Base-by-base conservation (phyloP, 2,329 filamentous ascomycete species). In the Phoma herbarum region DNA sequence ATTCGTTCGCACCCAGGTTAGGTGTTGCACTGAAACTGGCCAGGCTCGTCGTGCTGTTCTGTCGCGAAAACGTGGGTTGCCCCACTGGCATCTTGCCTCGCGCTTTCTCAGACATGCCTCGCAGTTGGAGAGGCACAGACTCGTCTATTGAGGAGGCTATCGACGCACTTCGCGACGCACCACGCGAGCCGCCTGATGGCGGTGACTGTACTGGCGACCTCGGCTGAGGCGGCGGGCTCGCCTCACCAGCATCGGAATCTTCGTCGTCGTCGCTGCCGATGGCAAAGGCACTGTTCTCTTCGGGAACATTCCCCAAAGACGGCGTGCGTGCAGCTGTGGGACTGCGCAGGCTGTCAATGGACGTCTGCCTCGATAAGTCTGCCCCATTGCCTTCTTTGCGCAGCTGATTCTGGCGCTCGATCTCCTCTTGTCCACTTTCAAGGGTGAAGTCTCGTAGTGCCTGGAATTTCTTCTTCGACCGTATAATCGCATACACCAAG, bases 21-120 rank as follows among this genome's bases (percentile, higher is more conserved):
- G 86, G 79, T 39, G 84, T 82, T 12, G 88, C 85, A 14, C 39
- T 59, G 69, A 89, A 83, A 67, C 87, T 88, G 57, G 83, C 86
- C 33, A 97, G 82, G 70, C 92, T 97, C 1, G 91, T 91, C 26
- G 89, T 91, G 76, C 93, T 96, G 72, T 95, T 97, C 72, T 97
- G 93, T 18, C 94, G 85, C 0, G 93, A 97, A 75, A 97, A 97
- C 2, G 86, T 86, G n/a, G 86, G 85, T 48, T 89, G 84, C 1
- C 91, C 90, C 12, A 91, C 92, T 26, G 94, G 95, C 88, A 96
- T 92, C 78, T 99, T 99, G 8, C 95, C 95, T 48, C 95, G 85
- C 16, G 95, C 95, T 76, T 98, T 99, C 77, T 98, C 95, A 20
- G 94, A 97, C 91, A 98, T 97, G 53, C 93, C 93, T 57, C 92